Percentiles rank a stretch among this genome's conserved stretches.
phyloP scores from a whole-genome alignment of 768 basidiomycete genomes.

The Boletus sp. region DNA sequence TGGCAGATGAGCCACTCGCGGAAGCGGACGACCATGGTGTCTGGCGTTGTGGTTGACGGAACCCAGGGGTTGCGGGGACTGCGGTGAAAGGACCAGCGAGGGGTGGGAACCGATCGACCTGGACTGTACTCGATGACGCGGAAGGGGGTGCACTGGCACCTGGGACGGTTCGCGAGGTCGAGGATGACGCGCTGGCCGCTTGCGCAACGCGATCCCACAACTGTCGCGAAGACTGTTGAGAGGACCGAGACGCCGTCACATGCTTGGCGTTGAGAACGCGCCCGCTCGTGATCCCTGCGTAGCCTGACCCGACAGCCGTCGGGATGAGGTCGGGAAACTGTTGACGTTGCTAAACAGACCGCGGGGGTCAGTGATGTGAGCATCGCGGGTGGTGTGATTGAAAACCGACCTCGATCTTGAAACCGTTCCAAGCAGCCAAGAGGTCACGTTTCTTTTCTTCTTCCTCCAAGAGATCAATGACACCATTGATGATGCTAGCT shows the following conservation, averaged over 20 bases:
- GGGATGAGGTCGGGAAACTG: constrained; percentile 80
- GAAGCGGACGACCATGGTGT: constrained; percentile 57
- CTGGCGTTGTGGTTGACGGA: constrained; percentile 46
- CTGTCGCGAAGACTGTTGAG: constrained; percentile 56
- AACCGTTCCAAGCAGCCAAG: constrained; percentile 75
- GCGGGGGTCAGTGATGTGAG: background rate
- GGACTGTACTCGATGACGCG: constrained; percentile 28
- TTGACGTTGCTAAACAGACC: constrained; percentile 62
- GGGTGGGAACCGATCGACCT: constrained; percentile 29
- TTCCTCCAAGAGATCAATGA: constrained; percentile 78
- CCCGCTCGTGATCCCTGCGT: constrained; percentile 77
- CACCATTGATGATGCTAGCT: constrained; percentile 64
- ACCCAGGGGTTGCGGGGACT: constrained; percentile 11
- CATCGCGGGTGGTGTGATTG: background rate
- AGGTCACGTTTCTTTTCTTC: constrained; percentile 80
- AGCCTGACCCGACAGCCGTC: constrained; percentile 56
- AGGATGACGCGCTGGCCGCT: constrained; percentile 56
- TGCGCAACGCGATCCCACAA: constrained; percentile 87
- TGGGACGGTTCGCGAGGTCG: constrained; percentile 30
- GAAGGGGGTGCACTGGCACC: constrained; percentile 13
- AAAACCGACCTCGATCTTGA: constrained; percentile 78
- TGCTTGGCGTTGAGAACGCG: constrained; percentile 84
- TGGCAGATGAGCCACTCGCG: background rate
- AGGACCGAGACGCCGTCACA: constrained; percentile 56
- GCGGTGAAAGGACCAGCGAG: constrained; percentile 15